Percentiles rank a stretch among this genome's conserved stretches.
Conservation (phyloP, 768 basidiomycete genomes). For the Rhodotorula diobovata region DNA sequence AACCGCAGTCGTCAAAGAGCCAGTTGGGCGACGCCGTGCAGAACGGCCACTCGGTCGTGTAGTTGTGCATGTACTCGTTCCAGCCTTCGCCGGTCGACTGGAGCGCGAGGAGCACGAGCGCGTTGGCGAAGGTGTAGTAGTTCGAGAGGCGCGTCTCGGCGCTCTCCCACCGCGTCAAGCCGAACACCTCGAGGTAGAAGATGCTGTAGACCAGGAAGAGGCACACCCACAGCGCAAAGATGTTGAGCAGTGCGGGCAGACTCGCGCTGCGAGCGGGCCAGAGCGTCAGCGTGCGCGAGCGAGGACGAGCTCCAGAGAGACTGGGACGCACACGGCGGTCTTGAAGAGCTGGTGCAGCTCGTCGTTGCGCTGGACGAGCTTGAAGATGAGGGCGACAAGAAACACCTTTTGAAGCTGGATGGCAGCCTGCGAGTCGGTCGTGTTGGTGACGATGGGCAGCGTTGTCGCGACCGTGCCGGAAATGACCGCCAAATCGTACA, state of each 20-base stretch:
- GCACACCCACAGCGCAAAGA: slow-evolving; percentile 81
- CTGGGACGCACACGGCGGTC: slow-evolving; percentile 78
- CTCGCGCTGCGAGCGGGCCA: slow-evolving; percentile 56
- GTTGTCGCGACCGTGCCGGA: slow-evolving; percentile 79
- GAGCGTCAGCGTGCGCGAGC: slow-evolving; percentile 3
- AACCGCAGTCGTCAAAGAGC: slow-evolving; percentile 80
- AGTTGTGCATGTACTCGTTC: slow-evolving; percentile 98
- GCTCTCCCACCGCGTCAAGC: slow-evolving; percentile 76
- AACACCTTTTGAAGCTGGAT: slow-evolving; percentile 70
- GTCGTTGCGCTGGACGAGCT: slow-evolving; percentile 82
- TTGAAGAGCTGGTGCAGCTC: slow-evolving; percentile 93
- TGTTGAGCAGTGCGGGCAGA: slow-evolving; percentile 74
- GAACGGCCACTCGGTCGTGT: slow-evolving; percentile 41
- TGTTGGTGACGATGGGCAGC: slow-evolving; percentile 58
- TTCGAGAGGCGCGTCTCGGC: slow-evolving; percentile 67
- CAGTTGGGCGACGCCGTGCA: slow-evolving; percentile 46
- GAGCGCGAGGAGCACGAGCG: slow-evolving; percentile 83
- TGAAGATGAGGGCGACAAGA: slow-evolving; percentile 81
- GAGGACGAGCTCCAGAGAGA: background rate
- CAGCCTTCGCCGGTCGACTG: slow-evolving; percentile 93
- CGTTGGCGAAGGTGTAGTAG: slow-evolving; percentile 69
- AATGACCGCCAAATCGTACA: slow-evolving; percentile 79
- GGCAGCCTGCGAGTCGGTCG: slow-evolving; percentile 51
- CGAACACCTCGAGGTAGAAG: slow-evolving; percentile 82
- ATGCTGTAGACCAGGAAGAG: slow-evolving; percentile 89